Conservation (phyloP, 1,284 basidiomycete species). For the Moniliophthora roreri region DNA sequence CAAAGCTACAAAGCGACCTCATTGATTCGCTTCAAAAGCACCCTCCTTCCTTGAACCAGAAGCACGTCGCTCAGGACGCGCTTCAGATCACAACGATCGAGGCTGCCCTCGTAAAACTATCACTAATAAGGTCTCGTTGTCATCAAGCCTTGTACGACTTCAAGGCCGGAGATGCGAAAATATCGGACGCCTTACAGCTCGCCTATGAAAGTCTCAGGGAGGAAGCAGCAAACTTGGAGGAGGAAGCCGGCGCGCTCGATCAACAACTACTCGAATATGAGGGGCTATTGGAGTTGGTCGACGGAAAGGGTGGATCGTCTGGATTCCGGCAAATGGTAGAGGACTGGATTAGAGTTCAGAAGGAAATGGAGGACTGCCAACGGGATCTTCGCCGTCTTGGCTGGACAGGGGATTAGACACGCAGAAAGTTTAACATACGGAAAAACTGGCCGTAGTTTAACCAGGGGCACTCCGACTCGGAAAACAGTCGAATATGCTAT, state of each 20-base stretch:
- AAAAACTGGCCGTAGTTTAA: neutral
- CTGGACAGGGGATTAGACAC: conserved; percentile 43
- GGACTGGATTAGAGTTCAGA: conserved; percentile 46
- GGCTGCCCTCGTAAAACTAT: conserved; percentile 45
- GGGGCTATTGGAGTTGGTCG: conserved; percentile 37
- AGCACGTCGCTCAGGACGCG: conserved; percentile 31
- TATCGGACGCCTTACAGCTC: conserved; percentile 33
- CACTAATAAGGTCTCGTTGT: conserved; percentile 40
- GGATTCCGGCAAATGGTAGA: conserved; percentile 47
- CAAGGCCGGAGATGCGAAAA: conserved; percentile 22
- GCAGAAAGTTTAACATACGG: neutral
- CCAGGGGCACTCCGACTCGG: neutral
- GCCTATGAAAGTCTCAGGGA: conserved; percentile 33
- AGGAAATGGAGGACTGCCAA: conserved; percentile 48
- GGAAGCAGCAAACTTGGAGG: conserved; percentile 35
- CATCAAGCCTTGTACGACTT: conserved; percentile 39
- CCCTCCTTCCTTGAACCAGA: conserved; percentile 26
- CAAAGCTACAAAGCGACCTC: conserved; percentile 30
- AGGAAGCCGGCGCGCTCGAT: conserved; percentile 38
- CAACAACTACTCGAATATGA: conserved; percentile 43
- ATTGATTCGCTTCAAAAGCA: conserved; percentile 26
- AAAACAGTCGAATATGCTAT: too few relatives aligned
- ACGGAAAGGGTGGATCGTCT: conserved; percentile 29
- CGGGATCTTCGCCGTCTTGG: conserved; percentile 47
- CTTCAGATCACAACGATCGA: conserved; percentile 44